phyloP scores from a whole-genome alignment of 1,284 basidiomycete species.

The Malassezia caprae region DNA sequence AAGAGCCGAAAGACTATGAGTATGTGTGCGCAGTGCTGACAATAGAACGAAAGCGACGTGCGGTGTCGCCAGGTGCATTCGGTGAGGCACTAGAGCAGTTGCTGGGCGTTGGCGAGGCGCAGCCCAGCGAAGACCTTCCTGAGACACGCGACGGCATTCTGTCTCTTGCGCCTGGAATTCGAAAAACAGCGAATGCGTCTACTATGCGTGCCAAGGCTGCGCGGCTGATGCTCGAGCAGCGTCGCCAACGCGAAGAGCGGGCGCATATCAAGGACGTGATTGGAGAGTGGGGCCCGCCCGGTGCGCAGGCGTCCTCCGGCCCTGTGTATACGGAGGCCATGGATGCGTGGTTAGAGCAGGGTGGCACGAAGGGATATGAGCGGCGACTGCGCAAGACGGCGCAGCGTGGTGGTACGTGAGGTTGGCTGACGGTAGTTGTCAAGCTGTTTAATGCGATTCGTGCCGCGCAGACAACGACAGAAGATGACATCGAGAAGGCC shows the following conservation, averaged over 20 bases:
- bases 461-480: conserved; percentile 39
- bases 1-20: conserved; percentile 32
- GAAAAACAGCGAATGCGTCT: conserved; percentile 30
- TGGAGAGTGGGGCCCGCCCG: conserved; percentile 43
- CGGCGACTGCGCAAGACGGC: conserved; percentile 41
- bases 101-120: conserved; percentile 20
- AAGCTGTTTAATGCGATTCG: conserved; percentile 48
- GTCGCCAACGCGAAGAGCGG: conserved; percentile 33
- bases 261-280: conserved; percentile 44
- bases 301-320: conserved; percentile 19
- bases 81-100: conserved; percentile 35
- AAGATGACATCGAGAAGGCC: conserved; percentile 30
- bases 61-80: conserved; percentile 38
- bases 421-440: conserved; percentile 21
- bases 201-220: conserved; percentile 38
- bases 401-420: conserved; percentile 31
- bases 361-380: conserved; percentile 38
- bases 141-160: conserved; percentile 23
- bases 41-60: conserved; percentile 38
- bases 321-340: not conserved
- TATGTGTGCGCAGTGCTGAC: conserved; percentile 12
- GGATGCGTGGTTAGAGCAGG: conserved; percentile 25
- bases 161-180: conserved; percentile 41
- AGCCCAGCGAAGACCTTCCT: conserved; percentile 6
- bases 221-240: conserved; percentile 35